Conservation (phyloP, 495 filamentous ascomycete species). For the Ramalina intermedia region DNA sequence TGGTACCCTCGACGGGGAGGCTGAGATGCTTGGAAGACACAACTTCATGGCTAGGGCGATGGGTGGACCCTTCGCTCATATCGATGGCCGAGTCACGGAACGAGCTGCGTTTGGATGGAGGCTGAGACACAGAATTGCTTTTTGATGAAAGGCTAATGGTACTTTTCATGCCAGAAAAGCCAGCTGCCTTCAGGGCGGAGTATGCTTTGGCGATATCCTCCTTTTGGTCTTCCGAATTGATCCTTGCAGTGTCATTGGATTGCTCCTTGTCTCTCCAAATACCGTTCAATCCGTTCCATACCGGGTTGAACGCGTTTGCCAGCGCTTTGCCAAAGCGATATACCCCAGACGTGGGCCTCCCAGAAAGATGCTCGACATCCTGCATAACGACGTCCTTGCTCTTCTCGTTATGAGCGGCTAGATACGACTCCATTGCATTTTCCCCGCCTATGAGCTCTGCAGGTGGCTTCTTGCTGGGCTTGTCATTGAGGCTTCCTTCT, state of each 20-base stretch:
- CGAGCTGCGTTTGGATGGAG: conserved; percentile 3
- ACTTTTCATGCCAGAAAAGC: conserved; percentile 32
- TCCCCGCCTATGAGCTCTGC: conserved; percentile 42
- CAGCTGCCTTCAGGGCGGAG: conserved; percentile 44
- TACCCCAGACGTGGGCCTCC: conserved; percentile 29
- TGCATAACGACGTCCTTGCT: neutral
- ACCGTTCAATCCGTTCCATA: conserved; percentile 27
- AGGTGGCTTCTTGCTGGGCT: conserved; percentile 53
- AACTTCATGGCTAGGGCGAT: conserved; percentile 1
- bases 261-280: conserved; percentile 25
- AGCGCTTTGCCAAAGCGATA: conserved; percentile 46
- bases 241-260: conserved; percentile 17
- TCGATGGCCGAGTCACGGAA: conserved; percentile 20
- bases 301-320: conserved; percentile 39
- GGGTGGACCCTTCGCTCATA: conserved; percentile 8
- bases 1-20: neutral
- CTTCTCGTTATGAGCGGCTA: neutral
- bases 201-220: conserved; percentile 42
- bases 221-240: conserved; percentile 24
- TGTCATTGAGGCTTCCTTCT: conserved; percentile 67
- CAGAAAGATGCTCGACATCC: conserved; percentile 11
- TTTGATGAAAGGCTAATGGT: neutral
- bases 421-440: conserved; percentile 14
- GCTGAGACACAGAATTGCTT: neutral
- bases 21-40: conserved; percentile 5